Base-by-base conservation (phyloP, 495 filamentous ascomycete genomes). In the Eremomyces bilateralis region DNA sequence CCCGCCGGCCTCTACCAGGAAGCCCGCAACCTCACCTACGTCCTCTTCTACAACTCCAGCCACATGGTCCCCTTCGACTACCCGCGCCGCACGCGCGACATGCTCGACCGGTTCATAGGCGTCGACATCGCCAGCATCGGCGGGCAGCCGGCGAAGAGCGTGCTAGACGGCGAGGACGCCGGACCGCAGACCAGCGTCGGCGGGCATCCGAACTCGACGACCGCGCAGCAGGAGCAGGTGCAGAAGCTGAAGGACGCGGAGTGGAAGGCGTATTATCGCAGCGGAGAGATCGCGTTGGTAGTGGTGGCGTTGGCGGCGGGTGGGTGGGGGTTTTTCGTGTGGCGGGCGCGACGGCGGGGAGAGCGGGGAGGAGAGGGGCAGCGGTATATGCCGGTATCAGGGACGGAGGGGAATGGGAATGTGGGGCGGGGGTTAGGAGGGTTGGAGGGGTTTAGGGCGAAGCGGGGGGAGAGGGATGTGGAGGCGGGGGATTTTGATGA, bases 31-130 rank as follows among this genome's bases (percentile, higher is more conserved):
- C 57, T 97, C 31, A 97, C 88, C 4, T 97, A 97, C 52, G 72
- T 95, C 10, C 62, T 88, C 20, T 91, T 95, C 56, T 85, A 91
- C 62, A 93, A 95, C 55, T 69, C 80, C 20, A 82, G 74, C 34
- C 88, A 97, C 52, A 97, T 97, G 88, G 88, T 94, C 2, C 88
- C 88, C 4, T 95, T 82, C 51, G 85, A 97, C 51, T 77, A 74
- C 43, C 72, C 90, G 10, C 71, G 82, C 17, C 71, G 83, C 32
- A 78, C 73, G 5, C 71, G 88, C 31, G 88, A 95, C 51, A 97
- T 97, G 90, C 71, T 94, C 6, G 88, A 95, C 52, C 76, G 88
- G 13, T 94, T 95, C 54, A 81, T 93, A 62, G 71, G 71, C 21
- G 83, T 97, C 16, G 81, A 97, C 49, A 93, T 95, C 41, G 75